These are phyloP conservation scores for Sporothrix pseudoabietina DNA, from an alignment of 2,329 filamentous ascomycete species.

Conservation along the genomic window DNA sequence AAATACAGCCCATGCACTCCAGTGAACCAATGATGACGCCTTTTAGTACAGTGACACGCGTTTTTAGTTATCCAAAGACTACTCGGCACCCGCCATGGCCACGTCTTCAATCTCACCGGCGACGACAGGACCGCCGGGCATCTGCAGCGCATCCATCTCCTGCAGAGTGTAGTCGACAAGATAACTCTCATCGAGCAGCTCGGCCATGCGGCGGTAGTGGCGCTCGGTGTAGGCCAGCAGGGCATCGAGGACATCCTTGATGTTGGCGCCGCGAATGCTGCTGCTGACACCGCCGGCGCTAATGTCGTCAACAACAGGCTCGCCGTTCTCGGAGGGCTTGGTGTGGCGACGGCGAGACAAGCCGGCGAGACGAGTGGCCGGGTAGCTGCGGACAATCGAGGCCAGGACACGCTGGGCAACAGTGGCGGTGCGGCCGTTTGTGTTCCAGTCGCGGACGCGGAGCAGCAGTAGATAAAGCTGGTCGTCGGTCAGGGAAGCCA, in stretches of 20 bases:
- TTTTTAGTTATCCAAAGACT: background rate
- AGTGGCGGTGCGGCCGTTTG: constrained; percentile 82
- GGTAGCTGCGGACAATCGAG: constrained; percentile 77
- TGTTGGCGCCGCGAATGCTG: constrained; percentile 52
- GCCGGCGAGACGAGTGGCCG: constrained; percentile 73
- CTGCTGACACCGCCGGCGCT: constrained; percentile 51
- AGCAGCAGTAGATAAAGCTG: constrained; percentile 83
- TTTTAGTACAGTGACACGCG: background rate
- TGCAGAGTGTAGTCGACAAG: constrained; percentile 88
- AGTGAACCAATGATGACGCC: constrained; percentile 8
- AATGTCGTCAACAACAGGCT: constrained; percentile 20
- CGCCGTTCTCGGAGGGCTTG: constrained; percentile 31
- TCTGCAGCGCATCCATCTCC: constrained; percentile 78
- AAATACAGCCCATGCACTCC: background rate
- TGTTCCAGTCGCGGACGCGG: constrained; percentile 93
- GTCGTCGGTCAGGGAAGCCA: constrained; percentile 76
- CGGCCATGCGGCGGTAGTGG: constrained; percentile 87
- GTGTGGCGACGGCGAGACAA: constrained; percentile 51
- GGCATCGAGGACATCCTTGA: constrained; percentile 86
- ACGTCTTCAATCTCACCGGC: constrained; percentile 35
- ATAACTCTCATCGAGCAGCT: constrained; percentile 91
- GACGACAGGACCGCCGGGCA: constrained; percentile 39
- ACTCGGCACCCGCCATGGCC: constrained; percentile 35
- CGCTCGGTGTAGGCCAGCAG: constrained; percentile 88
- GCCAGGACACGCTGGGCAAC: constrained; percentile 85